A percentile compares a stretch with the other conserved stretches of the same genome.
These are phyloP conservation scores for Triadica sebifera DNA, from an alignment of 345 rosid genomes.

Conservation along the genomic window DNA sequence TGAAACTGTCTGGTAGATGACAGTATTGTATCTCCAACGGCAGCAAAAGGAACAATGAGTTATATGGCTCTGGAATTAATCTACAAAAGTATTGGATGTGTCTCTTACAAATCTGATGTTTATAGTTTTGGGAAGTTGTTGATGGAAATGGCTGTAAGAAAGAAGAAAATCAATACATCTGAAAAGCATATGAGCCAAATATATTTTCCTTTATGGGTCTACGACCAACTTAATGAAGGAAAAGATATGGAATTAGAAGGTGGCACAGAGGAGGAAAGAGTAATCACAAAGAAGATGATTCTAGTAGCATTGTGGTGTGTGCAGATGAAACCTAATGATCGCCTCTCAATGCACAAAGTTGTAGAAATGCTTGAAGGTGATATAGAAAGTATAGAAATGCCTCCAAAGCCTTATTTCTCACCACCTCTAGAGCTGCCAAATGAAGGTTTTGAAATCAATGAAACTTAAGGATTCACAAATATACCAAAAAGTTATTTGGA, in stretches of 20 bases:
- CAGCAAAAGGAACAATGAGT: too few species aligned
- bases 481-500: background rate
- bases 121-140: too few species aligned
- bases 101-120: too few species aligned
- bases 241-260: too few species aligned
- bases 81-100: too few species aligned
- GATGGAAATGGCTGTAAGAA: too few species aligned
- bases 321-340: background rate
- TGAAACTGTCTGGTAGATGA: background rate
- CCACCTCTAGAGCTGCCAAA: background rate
- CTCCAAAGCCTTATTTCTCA: background rate
- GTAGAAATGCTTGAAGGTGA: conserved; percentile 3
- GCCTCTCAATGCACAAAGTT: background rate
- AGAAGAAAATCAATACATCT: too few species aligned
- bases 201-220: background rate
- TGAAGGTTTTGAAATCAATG: background rate
- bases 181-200: background rate
- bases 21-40: background rate
- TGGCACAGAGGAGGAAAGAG: too few species aligned
- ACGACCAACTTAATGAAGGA: too few species aligned
- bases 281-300: too few species aligned
- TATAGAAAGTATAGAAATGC: background rate
- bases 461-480: background rate
- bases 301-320: background rate
- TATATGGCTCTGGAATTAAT: too few species aligned